Evolutionary conservation across 2,329 filamentous ascomycete genomes (phyloP).

Genomic region (Botrytis deweyae): DNA sequence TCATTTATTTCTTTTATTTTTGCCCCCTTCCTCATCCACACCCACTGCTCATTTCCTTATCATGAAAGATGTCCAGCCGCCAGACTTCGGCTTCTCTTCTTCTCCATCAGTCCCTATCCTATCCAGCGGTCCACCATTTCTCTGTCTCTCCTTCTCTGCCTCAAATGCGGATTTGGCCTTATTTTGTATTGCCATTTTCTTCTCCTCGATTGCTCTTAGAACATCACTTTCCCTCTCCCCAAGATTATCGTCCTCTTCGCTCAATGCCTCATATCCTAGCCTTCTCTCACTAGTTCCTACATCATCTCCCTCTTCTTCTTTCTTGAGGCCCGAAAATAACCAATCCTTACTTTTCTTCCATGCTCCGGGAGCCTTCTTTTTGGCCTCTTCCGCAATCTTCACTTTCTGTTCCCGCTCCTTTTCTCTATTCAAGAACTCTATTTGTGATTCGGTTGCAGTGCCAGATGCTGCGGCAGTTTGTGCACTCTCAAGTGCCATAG

Average conservation of each 20-base stretch:
- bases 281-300: slow-evolving; percentile 31
- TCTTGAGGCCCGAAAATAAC: slow-evolving; percentile 40
- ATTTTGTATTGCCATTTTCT: slow-evolving; percentile 30
- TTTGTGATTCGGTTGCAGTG: slow-evolving; percentile 49
- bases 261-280: slow-evolving; percentile 31
- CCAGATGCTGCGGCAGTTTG: slow-evolving; percentile 45
- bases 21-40: slow-evolving; percentile 14
- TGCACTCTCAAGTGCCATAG: slow-evolving; percentile 47
- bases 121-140: slow-evolving; percentile 35
- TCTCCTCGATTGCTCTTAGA: slow-evolving; percentile 36
- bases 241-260: slow-evolving; percentile 30
- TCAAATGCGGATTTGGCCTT: slow-evolving; percentile 36
- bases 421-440: slow-evolving; percentile 55
- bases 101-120: slow-evolving; percentile 32
- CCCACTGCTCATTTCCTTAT: slow-evolving; percentile 26
- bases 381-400: slow-evolving; percentile 28
- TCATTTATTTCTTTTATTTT: slow-evolving; percentile 23
- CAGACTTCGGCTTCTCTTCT: slow-evolving; percentile 27
- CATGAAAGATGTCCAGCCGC: slow-evolving; percentile 36
- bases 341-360: slow-evolving; percentile 35
- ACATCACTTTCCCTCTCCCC: slow-evolving; percentile 34
- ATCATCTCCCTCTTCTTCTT: slow-evolving; percentile 35
- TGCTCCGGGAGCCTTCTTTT: slow-evolving; percentile 33
- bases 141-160: slow-evolving; percentile 37
- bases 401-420: slow-evolving; percentile 47